phyloP scores from a whole-genome alignment of 129 eudicot species.

The Flaveria robusta region DNA sequence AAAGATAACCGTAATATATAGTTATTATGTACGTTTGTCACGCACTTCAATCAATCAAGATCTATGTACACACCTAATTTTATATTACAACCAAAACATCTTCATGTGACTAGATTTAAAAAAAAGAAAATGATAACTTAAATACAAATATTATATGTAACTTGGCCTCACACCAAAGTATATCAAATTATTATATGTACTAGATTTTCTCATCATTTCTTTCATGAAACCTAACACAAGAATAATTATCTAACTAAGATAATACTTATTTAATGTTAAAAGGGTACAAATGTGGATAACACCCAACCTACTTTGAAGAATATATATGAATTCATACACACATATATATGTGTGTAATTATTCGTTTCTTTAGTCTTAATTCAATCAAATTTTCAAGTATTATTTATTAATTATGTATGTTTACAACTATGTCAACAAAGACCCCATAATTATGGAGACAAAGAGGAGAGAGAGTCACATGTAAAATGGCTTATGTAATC shows the following conservation, averaged over 20 bases:
- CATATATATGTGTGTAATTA: neutral
- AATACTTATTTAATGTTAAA: neutral
- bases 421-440: constrained; percentile 20
- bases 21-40: too few species aligned
- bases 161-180: neutral
- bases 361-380: neutral
- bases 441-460: constrained; percentile 16
- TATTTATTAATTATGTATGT: constrained; percentile 10
- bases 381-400: neutral
- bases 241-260: neutral
- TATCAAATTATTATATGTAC: neutral
- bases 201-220: neutral
- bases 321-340: neutral
- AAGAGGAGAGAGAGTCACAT: constrained; percentile 17
- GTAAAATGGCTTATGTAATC: constrained; percentile 23
- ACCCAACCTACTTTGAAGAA: neutral
- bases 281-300: neutral
- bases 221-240: neutral
- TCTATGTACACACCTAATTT: neutral
- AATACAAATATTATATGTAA: neutral
- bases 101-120: neutral
- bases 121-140: neutral
- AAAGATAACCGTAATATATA: too few species aligned
- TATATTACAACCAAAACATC: neutral
- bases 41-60: neutral